phyloP scores from a whole-genome alignment of 78 protist genomes.

The Isochrysis galbana region DNA sequence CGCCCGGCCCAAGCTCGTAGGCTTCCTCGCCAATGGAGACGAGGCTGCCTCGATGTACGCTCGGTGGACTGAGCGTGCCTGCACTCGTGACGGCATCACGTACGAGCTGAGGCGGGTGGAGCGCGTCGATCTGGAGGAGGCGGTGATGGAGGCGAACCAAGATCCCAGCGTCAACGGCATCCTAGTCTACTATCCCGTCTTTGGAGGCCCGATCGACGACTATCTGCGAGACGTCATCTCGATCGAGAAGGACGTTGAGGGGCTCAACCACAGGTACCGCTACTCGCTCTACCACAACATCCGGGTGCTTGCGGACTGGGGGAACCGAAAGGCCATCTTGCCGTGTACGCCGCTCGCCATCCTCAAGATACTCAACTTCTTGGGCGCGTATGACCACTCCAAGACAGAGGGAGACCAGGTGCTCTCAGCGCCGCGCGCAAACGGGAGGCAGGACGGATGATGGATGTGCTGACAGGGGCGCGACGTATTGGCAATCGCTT shows the following conservation, averaged over 20 bases:
- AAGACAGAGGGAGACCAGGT: constrained; percentile 41
- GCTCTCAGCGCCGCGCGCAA: not conserved
- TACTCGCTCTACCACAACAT: constrained; percentile 71
- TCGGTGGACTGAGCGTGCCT: constrained; percentile 66
- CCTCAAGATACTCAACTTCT: constrained; percentile 65
- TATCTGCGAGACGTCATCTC: constrained; percentile 65
- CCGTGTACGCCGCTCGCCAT: constrained; percentile 75
- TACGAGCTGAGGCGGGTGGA: constrained; percentile 50
- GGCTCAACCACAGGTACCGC: constrained; percentile 66
- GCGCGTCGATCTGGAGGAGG: constrained; percentile 64
- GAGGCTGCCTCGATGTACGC: constrained; percentile 37
- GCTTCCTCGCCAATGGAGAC: constrained; percentile 31
- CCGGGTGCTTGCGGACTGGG: constrained; percentile 37
- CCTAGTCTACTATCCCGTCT: constrained; percentile 81
- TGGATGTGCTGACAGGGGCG: too few species aligned
- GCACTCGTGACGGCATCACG: constrained; percentile 55
- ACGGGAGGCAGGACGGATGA: too few species aligned
- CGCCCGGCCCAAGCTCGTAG: not conserved
- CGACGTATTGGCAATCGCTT: too few species aligned
- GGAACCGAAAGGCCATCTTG: not conserved
- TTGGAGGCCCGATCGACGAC: constrained; percentile 66
- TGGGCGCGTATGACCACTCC: constrained; percentile 44
- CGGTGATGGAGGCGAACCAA: constrained; percentile 54
- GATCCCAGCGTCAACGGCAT: constrained; percentile 74
- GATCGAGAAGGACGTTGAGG: constrained; percentile 76